Conservation (phyloP, 305 asterid species). For the Withania somnifera region DNA sequence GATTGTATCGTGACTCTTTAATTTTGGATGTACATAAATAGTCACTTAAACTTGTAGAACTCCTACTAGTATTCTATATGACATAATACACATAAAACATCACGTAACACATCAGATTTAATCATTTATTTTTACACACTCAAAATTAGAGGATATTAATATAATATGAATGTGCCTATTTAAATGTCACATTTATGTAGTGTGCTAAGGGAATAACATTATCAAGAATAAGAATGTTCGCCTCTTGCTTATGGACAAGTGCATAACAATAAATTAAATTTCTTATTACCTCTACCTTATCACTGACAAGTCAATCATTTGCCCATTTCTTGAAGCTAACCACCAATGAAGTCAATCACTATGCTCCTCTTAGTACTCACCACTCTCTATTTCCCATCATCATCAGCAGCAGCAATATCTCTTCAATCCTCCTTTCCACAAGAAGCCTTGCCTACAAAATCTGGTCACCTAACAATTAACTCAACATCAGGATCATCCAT, state of each 20-base stretch:
- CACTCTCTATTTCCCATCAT: neutral
- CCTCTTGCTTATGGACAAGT: neutral
- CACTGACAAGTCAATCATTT: neutral
- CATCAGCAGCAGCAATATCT: conserved; percentile 9
- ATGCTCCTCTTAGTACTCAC: neutral
- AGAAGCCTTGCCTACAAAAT: conserved; percentile 68
- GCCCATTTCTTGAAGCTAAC: neutral
- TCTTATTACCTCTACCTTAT: neutral
- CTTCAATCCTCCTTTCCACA: conserved; percentile 32
- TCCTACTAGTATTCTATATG: no score
- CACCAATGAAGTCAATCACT: neutral
- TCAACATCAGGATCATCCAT: conserved; percentile 63
- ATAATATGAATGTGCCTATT: no score
- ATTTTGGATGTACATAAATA: no score
- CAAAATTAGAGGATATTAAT: no score
- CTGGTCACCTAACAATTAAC: conserved; percentile 72
- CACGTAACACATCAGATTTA: no score
- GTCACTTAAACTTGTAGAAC: no score
- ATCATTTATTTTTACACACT: no score
- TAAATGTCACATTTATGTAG: no score
- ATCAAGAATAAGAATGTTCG: neutral
- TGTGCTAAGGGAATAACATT: neutral
- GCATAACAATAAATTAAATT: no score
- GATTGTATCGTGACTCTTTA: no score
- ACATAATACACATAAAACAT: no score